phyloP scores from a whole-genome alignment of 805 yeast species.

The Saccharomycopsis guyanensis region DNA sequence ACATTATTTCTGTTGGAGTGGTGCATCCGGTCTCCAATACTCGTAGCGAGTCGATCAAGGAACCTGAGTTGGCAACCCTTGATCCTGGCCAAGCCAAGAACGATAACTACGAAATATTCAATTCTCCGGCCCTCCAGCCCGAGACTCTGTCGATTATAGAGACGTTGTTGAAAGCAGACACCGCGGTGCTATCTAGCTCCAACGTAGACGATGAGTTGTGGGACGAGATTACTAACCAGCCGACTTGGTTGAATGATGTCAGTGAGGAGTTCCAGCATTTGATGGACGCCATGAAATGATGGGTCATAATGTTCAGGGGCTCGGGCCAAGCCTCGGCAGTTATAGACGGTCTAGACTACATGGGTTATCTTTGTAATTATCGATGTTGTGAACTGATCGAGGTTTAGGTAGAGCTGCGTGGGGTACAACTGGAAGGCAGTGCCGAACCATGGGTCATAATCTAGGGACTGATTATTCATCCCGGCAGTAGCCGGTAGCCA shows the following conservation, averaged over 20 bases:
- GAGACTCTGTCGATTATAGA: conserved; percentile 1
- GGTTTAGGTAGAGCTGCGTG: too few species aligned
- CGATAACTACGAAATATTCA: not conserved
- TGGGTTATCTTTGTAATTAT: too few species aligned
- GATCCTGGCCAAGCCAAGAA: not conserved
- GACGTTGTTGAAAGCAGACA: not conserved
- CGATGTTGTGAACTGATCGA: too few species aligned
- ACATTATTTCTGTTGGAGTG: conserved; percentile 6
- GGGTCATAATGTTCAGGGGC: not conserved
- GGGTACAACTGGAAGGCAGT: too few species aligned
- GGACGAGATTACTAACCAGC: conserved; percentile 73
- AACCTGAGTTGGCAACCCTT: not conserved
- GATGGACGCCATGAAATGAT: conserved; percentile 19
- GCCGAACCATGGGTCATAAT: too few species aligned
- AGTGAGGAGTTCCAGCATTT: conserved; percentile 32
- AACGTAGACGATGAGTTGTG: conserved; percentile 49
- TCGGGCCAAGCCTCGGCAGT: too few species aligned
- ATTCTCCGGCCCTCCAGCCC: not conserved
- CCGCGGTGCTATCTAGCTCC: not conserved
- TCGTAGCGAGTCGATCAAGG: not conserved
- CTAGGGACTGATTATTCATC: too few species aligned
- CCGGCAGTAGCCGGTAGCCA: too few species aligned
- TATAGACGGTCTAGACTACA: too few species aligned
- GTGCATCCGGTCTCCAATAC: conserved; percentile 12
- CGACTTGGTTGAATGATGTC: conserved; percentile 58